Evolutionary conservation across 78 protist species (phyloP), one percentile per base, ranked within the genome.

Genomic region (Chrysochromulina parva): DNA sequence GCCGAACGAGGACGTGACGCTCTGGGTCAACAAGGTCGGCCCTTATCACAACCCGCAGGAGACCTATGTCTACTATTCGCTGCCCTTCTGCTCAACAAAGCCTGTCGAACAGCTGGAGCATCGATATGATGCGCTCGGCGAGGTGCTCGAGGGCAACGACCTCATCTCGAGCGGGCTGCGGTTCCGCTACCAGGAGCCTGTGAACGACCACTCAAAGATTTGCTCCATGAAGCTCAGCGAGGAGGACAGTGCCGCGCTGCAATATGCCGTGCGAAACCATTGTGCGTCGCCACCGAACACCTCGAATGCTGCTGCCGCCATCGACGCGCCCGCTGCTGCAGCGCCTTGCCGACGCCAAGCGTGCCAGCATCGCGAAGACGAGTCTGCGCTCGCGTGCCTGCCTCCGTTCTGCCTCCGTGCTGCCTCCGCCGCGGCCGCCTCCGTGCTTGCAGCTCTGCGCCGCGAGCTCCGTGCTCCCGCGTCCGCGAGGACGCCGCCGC

Each of bases 11-110:
- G 88, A 71, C 19, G 94, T 95, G 50, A 47, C 38, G 4, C 59
- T 96, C 7, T 96, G 90, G 94, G 94, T 89, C 73, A 96, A 95
- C 95, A 94, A 95, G 38, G 92, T 97, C 4, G 98, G 97, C 16
- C 97, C 97, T 20, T 96, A 91, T 85, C 82, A 95, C 92, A 97
- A 97, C 84, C 97, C 97, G 1, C 97, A 96, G 52, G 98, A 97
- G 90, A 97, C 97, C 47, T 97, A 97, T 73, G 16, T n/a, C 26
- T 97, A 86, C 89, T 95, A 85, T 82, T 50, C 93, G 52, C 54
- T 59, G 38, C 88, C 88, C 0, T 58, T 55, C 73, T 84, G 88
- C 60, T 24, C 28, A 52, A 50, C 9, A 13, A 1, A 10, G 5
- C 52, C 80, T 7, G 80, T 60, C 48, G 50, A 16, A 0, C 4